phyloP scores from a whole-genome alignment of 2,329 filamentous ascomycete species.

The Leptographium flavum region DNA sequence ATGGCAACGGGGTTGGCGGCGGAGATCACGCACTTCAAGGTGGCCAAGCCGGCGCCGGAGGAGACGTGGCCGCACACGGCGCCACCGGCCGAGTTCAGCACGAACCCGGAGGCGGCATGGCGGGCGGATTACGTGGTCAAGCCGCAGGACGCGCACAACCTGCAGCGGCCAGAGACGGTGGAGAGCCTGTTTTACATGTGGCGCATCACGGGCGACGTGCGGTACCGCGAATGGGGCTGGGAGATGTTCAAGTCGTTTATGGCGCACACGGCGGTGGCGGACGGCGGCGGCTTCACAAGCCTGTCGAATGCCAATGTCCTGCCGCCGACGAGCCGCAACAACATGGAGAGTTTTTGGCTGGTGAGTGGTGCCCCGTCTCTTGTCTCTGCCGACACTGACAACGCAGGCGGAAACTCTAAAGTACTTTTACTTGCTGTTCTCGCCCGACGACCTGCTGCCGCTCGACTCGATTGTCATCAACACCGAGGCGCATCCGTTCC shows the following conservation, averaged over 20 bases:
- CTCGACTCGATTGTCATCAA: conserved; percentile 85
- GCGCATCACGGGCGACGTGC: conserved; percentile 81
- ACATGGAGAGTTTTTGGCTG: conserved; percentile 99
- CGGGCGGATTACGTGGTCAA: conserved; percentile 69
- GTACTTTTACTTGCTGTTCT: conserved; percentile 94
- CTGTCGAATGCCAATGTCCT: conserved; percentile 59
- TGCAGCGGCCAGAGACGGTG: conserved; percentile 92
- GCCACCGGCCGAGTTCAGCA: conserved; percentile 35
- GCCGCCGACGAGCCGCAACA: conserved; percentile 60
- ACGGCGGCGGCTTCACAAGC: conserved; percentile 70
- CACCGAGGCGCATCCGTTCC: conserved; percentile 86
- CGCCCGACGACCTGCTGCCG: conserved; percentile 65
- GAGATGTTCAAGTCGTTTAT: conserved; percentile 93
- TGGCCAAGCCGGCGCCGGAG: conserved; percentile 52
- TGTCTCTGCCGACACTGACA: too few relatives aligned
- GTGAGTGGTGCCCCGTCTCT: too few relatives aligned
- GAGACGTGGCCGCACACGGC: conserved; percentile 36
- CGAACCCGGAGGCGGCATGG: conserved; percentile 47
- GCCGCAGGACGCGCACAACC: conserved; percentile 72
- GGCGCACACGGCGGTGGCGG: conserved; percentile 66
- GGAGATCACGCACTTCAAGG: conserved; percentile 85
- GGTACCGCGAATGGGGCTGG: conserved; percentile 95
- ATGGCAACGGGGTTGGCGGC: conserved; percentile 85
- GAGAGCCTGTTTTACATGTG: conserved; percentile 98
- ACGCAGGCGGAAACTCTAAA: conserved; percentile 86